These are phyloP conservation scores for Curvularia lunata DNA, from an alignment of 2,329 filamentous ascomycete genomes.

Conservation along the genomic window DNA sequence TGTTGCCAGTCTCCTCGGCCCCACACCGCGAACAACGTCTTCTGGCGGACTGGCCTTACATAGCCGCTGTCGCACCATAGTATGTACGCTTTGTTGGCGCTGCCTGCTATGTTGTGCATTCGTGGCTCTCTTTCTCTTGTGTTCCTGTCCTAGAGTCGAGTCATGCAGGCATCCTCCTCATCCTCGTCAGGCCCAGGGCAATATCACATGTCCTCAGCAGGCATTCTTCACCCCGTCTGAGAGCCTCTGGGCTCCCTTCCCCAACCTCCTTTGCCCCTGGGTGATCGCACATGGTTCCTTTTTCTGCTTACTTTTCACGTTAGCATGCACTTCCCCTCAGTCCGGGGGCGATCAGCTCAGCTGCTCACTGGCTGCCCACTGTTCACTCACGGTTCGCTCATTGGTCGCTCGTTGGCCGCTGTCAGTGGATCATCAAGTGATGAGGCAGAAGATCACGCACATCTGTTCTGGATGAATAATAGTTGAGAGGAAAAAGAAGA, in stretches of 20 bases:
- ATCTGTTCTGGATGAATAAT: neutral
- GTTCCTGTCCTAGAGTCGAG: neutral
- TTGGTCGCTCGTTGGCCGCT: neutral
- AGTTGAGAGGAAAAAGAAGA: slow-evolving; percentile 1
- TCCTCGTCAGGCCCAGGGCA: neutral
- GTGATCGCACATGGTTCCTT: neutral
- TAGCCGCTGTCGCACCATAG: neutral
- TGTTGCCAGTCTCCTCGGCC: neutral
- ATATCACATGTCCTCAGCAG: neutral
- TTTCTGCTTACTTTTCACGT: neutral
- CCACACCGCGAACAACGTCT: neutral
- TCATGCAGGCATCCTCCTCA: neutral
- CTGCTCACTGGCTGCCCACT: neutral
- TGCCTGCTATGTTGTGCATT: neutral
- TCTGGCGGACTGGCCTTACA: neutral
- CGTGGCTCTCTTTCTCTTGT: neutral
- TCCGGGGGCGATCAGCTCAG: neutral
- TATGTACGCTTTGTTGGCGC: neutral
- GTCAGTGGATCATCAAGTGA: neutral
- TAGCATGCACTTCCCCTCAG: neutral
- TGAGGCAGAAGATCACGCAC: neutral
- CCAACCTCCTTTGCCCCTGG: neutral
- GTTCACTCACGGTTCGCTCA: neutral
- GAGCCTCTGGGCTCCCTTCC: neutral
- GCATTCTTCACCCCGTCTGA: neutral